Base-by-base conservation (phyloP, 1,284 basidiomycete species). In the Fereydounia khargensis region DNA sequence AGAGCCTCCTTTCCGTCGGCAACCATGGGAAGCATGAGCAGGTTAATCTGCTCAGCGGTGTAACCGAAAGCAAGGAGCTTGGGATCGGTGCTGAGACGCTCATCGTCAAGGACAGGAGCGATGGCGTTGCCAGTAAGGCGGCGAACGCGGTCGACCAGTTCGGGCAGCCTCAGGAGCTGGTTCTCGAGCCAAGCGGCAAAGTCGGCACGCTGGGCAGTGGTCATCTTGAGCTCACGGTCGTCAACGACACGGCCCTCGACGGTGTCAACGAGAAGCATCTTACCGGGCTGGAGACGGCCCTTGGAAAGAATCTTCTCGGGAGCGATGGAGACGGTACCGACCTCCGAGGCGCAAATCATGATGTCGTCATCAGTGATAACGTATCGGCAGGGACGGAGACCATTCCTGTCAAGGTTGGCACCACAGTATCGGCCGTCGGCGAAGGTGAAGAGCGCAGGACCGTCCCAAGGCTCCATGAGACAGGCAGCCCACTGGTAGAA, bases 381-480 rank as follows among this genome's bases (percentile, higher is more conserved):
- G 65, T 70, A 73, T 31, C 70, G 70, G 55, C 70, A 73, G 33
- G 70, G 70, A 34, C 70, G 70, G 13, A 73, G 54, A 54, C 70
- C 70, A 52, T 73, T 73, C 23, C 70, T 65, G 61, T 73, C 70
- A 51, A 73, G 42, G 60, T 73, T 73, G 44, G 70, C 70, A 67
- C 70, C 70, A 44, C 70, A 73, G 65, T 69, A 73, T 22, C 70
- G 65, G n/a, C 70, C 70, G 48, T 73, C 70, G 44, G 68, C 64
- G 51, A 73, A 73, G 42, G 70, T 72, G 54, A 73, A 73, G 41
- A 73, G 67, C 21, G 70, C 70, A 16, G 70, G 70, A 44, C 70
- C 70, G 33, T 73, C 70, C 70, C 70, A 73, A 22, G 70, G 70
- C 62, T 73, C 70, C 70, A 72, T 73, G 47, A 73, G 54, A 46